Base-by-base conservation (phyloP, 148 eudicot species). In the Rhododendron vialii region DNA sequence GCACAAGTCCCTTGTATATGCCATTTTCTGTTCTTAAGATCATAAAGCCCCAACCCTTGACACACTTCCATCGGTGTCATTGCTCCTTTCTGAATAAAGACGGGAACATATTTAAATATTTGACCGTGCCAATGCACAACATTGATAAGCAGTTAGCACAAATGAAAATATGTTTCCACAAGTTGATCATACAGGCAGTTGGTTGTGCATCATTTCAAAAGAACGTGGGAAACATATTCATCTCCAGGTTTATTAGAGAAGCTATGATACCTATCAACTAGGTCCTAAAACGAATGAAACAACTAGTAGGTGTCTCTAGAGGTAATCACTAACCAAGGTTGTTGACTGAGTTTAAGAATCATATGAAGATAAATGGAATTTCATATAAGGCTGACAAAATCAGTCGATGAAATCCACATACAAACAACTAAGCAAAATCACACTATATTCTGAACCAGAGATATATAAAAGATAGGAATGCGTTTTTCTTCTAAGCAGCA, bases 1-100 rank as follows among this genome's bases (percentile, higher is more conserved):
- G 99, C 99, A 87, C 99, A 97, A 82, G 99, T 94, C 88, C 99
- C 98, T 82, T 97, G 99, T 87, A 95, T 93, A 88, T 97, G 99
- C 99, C 99, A 97, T 90, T 97, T 97, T 86, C 99, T 88, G 90
- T 94, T 94, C 90, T 94, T 95, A 47, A 97, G 96, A 86, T 93
- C 98, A 83, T 87, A 92, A 69, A 97, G 94, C 41, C 96, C 99
- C 63, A 97, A 89, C 38, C 99, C 98, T 90, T 97, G 95, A 87
- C 98, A 97, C 55, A 97, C 99, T 84, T 95, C 99, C 94, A 92
- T 88, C 11, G 99, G 96, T 81, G 96, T 80, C 99, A 97, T 97
- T 82, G 99, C 99, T 87, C 99, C 99, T 93, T 90, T 97, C 99
- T 97, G 91, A 84, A 89, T 53, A 80, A 63, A 18, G 53, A 50